Conservation (phyloP, 106 monocot species). For the Allium fistulosum region DNA sequence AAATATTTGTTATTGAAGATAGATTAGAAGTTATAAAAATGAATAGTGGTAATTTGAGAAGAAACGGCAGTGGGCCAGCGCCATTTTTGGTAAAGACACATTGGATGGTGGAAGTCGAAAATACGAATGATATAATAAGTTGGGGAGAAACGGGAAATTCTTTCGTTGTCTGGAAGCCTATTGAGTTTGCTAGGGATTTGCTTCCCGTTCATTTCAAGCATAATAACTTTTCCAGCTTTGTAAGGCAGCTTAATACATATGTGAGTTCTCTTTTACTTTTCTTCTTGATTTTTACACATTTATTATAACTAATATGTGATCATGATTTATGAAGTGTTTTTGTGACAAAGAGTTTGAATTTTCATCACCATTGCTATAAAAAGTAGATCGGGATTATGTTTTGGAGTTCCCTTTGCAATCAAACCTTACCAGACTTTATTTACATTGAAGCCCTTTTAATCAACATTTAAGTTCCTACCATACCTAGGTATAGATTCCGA, state of each 20-base stretch:
- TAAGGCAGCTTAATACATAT: constrained; percentile 92
- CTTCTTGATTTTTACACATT: background rate
- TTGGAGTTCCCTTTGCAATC: background rate
- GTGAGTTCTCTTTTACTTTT: constrained; percentile 17
- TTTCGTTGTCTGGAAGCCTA: constrained; percentile 82
- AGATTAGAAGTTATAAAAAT: background rate
- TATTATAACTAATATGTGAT: background rate
- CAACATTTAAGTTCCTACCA: background rate
- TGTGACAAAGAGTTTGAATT: no score
- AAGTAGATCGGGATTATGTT: background rate
- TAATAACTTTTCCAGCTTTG: constrained; percentile 80
- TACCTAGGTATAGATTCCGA: background rate
- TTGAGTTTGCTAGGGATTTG: constrained; percentile 67
- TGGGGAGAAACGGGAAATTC: constrained; percentile 53
- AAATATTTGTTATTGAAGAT: background rate
- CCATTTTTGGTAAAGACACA: constrained; percentile 84
- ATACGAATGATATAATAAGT: constrained; percentile 65
- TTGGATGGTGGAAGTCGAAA: constrained; percentile 64
- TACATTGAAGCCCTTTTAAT: background rate
- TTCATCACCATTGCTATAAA: no score
- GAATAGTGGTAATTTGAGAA: background rate
- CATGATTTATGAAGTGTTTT: background rate
- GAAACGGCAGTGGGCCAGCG: constrained; percentile 22
- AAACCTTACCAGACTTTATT: background rate
- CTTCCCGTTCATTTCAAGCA: constrained; percentile 89